These are phyloP conservation scores for Tuber aestivum DNA, from an alignment of 495 filamentous ascomycete species.

Conservation along the genomic window DNA sequence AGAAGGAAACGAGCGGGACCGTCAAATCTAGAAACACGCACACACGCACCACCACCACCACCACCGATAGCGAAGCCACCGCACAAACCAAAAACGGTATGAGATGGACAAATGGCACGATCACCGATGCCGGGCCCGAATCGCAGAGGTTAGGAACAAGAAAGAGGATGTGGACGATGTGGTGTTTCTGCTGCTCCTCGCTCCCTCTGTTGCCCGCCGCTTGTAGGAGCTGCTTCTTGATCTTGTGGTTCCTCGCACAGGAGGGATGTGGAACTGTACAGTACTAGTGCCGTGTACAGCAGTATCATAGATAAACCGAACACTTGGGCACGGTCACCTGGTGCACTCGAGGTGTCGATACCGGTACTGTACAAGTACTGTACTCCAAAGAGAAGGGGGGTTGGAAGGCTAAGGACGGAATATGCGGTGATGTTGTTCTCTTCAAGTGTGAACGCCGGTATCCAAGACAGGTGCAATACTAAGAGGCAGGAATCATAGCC, in stretches of 20 bases:
- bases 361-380: too few species aligned
- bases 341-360: neutral
- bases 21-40: neutral
- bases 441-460: neutral
- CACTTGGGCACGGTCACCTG: neutral
- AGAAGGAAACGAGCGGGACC: conserved; percentile 1
- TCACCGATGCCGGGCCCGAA: neutral
- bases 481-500: neutral
- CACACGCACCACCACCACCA: neutral
- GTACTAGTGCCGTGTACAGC: too few species aligned
- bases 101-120: neutral
- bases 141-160: neutral
- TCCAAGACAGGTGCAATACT: neutral
- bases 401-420: neutral
- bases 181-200: neutral
- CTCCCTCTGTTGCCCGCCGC: neutral
- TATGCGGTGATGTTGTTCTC: neutral
- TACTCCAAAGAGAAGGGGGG: neutral
- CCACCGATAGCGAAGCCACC: neutral
- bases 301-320: neutral
- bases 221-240: neutral
- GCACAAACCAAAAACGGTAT: neutral
- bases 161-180: neutral
- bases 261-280: neutral
- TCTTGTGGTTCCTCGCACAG: neutral